Evolutionary conservation across 306 rosid genomes (phyloP).

Genomic region (Lathyrus sativus): DNA sequence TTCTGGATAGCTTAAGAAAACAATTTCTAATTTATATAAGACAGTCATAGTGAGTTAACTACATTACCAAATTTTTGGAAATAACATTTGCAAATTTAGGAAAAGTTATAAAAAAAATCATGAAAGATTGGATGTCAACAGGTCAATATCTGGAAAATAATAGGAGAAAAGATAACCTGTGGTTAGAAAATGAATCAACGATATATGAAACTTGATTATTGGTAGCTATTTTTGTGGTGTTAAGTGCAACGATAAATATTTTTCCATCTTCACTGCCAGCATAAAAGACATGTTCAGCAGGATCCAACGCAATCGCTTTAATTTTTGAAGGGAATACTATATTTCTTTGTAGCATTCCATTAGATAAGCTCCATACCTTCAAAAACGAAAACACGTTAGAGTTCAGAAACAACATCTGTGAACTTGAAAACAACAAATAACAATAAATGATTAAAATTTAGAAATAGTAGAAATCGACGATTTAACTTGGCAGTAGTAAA

Average conservation of each 20-base stretch:
- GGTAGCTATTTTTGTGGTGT: slow-evolving; percentile 48
- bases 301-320: slow-evolving; percentile 73
- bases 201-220: slow-evolving; percentile 63
- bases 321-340: slow-evolving; percentile 63
- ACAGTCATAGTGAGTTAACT: slow-evolving; percentile 6
- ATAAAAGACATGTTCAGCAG: slow-evolving; percentile 70
- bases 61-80: neutral
- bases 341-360: slow-evolving; percentile 63
- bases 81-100: slow-evolving; percentile 19
- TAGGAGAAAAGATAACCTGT: slow-evolving; percentile 56
- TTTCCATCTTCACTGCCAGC: slow-evolving; percentile 80
- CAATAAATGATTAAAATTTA: neutral
- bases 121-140: neutral
- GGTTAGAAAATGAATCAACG: slow-evolving; percentile 61
- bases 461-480: neutral
- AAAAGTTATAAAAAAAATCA: neutral
- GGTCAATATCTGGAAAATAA: slow-evolving; percentile 16
- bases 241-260: slow-evolving; percentile 68
- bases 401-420: slow-evolving; percentile 13
- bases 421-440: slow-evolving; percentile 8
- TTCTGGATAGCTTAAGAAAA: too few species aligned
- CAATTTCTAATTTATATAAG: neutral
- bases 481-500: neutral
- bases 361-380: slow-evolving; percentile 85
- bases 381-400: slow-evolving; percentile 29